Evolutionary conservation across 768 basidiomycete species (phyloP).

Genomic region (Daedaleopsis nitida): DNA sequence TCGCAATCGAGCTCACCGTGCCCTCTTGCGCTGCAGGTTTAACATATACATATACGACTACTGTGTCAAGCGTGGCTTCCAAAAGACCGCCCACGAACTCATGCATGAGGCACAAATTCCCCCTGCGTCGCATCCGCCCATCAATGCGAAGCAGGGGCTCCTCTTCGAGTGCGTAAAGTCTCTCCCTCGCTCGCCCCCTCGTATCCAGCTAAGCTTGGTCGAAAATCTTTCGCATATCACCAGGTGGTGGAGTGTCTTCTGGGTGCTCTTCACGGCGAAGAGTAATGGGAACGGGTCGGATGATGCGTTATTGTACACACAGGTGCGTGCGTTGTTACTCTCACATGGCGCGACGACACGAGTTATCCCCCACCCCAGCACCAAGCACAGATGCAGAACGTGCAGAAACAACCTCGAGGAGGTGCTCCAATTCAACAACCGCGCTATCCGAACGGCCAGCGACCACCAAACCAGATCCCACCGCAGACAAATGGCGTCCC

Average conservation of each 20-base stretch:
- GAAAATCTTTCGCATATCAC: no score
- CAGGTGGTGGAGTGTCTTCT: conserved; percentile 91
- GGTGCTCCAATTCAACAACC: conserved; percentile 3
- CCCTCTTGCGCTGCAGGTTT: conserved; percentile 53
- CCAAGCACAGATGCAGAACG: conserved; percentile 25
- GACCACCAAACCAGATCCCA: conserved; percentile 20
- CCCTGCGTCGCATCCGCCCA: conserved; percentile 66
- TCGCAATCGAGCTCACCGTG: conserved; percentile 1
- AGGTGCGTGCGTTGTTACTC: conserved; percentile 47
- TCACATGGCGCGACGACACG: conserved; percentile 16
- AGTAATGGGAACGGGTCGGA: conserved; percentile 66
- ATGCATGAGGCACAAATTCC: conserved; percentile 67
- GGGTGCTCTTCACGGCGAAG: conserved; percentile 83
- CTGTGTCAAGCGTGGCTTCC: conserved; percentile 77
- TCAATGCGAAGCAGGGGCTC: conserved; percentile 81
- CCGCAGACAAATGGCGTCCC: conserved; percentile 36
- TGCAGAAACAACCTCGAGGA: conserved; percentile 23
- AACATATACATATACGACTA: conserved; percentile 91
- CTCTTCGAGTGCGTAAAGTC: conserved; percentile 69
- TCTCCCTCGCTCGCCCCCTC: neutral
- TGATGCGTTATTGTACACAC: conserved; percentile 70
- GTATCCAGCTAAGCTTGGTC: neutral
- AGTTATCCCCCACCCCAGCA: conserved; percentile 26
- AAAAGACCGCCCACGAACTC: conserved; percentile 71
- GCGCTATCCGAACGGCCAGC: conserved; percentile 15